Percentiles rank a stretch among this genome's conserved stretches.
Evolutionary conservation across 768 basidiomycete genomes (phyloP).

Genomic region (Agaricus sinodeliciosus): DNA sequence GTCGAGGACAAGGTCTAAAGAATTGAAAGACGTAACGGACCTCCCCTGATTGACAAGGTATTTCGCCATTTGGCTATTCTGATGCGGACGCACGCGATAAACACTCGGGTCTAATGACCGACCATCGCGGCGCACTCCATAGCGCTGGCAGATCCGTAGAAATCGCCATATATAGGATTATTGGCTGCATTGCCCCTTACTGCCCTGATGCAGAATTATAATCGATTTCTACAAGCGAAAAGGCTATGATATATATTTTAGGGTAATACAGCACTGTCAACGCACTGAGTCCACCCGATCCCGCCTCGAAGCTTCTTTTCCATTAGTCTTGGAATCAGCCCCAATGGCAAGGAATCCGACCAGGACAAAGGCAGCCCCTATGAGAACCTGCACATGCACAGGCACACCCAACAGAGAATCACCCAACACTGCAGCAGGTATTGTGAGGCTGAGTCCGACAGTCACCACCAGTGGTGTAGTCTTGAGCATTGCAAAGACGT

Average conservation of each 20-base stretch:
- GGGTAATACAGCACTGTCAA: too few relatives aligned
- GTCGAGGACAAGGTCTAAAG: neutral
- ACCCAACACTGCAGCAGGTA: constrained; percentile 84
- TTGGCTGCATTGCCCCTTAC: neutral
- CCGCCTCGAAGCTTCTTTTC: too few relatives aligned
- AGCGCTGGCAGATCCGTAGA: neutral
- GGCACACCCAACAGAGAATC: constrained; percentile 41
- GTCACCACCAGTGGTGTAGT: constrained; percentile 94
- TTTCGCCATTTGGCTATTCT: neutral
- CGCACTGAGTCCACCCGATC: too few relatives aligned
- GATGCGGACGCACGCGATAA: neutral
- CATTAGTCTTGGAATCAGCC: constrained; percentile 18
- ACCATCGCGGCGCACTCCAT: too few relatives aligned
- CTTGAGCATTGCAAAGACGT: constrained; percentile 90
- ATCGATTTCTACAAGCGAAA: too few relatives aligned
- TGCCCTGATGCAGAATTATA: too few relatives aligned
- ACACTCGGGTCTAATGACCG: neutral
- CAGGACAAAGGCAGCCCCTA: constrained; percentile 75
- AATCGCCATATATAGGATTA: neutral
- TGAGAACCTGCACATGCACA: constrained; percentile 49
- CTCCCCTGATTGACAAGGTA: neutral
- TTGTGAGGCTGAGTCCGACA: constrained; percentile 87
- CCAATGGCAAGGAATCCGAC: constrained; percentile 54
- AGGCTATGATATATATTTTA: too few relatives aligned
- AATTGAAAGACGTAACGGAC: neutral